Evolutionary conservation across 2,329 filamentous ascomycete genomes (phyloP), one percentile per base, ranked within the genome.

Genomic region (Colletotrichum plurivorum): DNA sequence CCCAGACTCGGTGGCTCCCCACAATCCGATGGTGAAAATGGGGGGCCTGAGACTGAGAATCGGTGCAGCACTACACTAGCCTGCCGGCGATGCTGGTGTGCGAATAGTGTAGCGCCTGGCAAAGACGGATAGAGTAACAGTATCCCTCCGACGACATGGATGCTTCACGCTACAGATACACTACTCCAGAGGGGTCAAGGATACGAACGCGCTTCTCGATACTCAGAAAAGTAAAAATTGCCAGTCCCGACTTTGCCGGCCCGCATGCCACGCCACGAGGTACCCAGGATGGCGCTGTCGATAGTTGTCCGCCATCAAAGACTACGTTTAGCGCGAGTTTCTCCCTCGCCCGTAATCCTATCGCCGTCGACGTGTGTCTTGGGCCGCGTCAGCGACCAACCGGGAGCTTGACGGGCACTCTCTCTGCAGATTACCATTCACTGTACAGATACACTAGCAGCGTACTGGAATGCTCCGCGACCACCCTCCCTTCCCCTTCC

Each of bases 241-340:
- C 58, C 63, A 57, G n/a, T 52, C 25, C 66, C 62, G 62, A 51
- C 55, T 55, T 65, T 69, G 66, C 62, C 62, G 66, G 51, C 49
- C 36, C 55, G 66, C 49, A 60, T 65, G 49, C 58, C 49, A 59
- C 55, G 49, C 61, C 66, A 69, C 62, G 66, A 69, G 61, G 66
- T 36, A 52, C 22, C 62, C 62, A 66, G 49, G 62, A 69, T 69
- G 62, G 61, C 54, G 66, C 66, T 69, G 65, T 69, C 61, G 55
- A 55, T 59, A 58, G 55, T 36, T 43, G 49, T 60, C 55, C 55
- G 62, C 66, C 66, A 55, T 49, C 55, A 43, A 51, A 22, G 52
- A 67, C 22, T 36, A 36, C 31, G 31, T 36, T 55, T 66, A 60
- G 62, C 52, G 41, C 60, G 43, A 43, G 55, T 18, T 64, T 46